Evolutionary conservation across 148 eudicot genomes (phyloP), one percentile per base, ranked within the genome.

Genomic region (Diospyros kaki): DNA sequence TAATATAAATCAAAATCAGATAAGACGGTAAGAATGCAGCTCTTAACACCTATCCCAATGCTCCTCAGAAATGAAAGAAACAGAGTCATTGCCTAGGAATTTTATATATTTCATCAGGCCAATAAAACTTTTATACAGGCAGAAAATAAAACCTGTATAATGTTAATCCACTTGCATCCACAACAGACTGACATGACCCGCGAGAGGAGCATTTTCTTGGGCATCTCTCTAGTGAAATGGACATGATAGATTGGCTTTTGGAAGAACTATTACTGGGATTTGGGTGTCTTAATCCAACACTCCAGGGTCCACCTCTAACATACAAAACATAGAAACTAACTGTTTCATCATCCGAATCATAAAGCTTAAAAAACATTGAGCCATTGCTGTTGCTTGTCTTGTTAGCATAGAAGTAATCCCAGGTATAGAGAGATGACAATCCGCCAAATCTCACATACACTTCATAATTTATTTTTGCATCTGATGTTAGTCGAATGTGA

Each of bases 161-260:
- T n/a, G 89, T 74, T 79, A 95, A 84, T 44, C 98, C 97, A 83
- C 93, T 92, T 77, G 88, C 82, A 80, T 95, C 96, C 62, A 89
- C 72, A 69, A 62, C 71, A 73, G 73, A 73, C 72, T 81, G 76
- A 77, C 98, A 95, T 7, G 85, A 42, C 39, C 98, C 97, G 72
- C 89, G 97, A 68, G 86, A 70, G 61, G 88, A 89, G 77, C 98
- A 95, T 73, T 79, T 88, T 38, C 78, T 79, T 40, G 98, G 98
- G 77, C 98, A 92, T 82, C 97, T 83, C 83, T 95, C 98, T n/a
- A 95, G 74, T 14, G 97, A 88, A 74, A 95, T 82, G 41, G 94
- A 82, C 85, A 91, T 72, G 4, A 74, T 68, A 43, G 91, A 77
- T 75, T 83, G 78, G 77, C 58, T 73, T 56, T 55, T 45, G 51